A percentile compares a stretch with the other conserved stretches of the same genome.
These are phyloP conservation scores for Parathielavia hyrcaniae DNA, from an alignment of 495 filamentous ascomycete species.

Conservation along the genomic window DNA sequence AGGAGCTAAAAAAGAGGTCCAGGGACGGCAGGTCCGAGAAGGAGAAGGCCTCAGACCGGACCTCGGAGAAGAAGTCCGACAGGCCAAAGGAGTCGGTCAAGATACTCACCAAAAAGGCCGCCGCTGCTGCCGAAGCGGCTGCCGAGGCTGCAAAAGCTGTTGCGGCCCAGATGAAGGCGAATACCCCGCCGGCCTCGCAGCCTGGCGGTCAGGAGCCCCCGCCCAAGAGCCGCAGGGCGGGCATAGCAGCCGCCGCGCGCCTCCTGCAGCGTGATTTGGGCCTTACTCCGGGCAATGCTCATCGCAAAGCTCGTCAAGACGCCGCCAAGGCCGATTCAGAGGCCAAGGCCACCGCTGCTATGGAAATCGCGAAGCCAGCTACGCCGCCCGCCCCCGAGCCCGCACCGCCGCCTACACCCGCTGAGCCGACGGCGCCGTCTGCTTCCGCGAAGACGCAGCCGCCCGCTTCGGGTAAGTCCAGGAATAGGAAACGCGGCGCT, in stretches of 20 bases:
- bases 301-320: slow-evolving; percentile 48
- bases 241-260: slow-evolving; percentile 66
- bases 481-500: slow-evolving; percentile 26
- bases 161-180: slow-evolving; percentile 31
- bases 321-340: slow-evolving; percentile 47
- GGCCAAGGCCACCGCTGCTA: slow-evolving; percentile 36
- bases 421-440: slow-evolving; percentile 17
- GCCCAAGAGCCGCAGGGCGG: slow-evolving; percentile 54
- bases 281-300: slow-evolving; percentile 57
- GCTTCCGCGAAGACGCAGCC: slow-evolving; percentile 22
- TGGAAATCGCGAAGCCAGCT: slow-evolving; percentile 32
- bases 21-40: slow-evolving; percentile 46
- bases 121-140: slow-evolving; percentile 46
- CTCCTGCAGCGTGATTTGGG: slow-evolving; percentile 90
- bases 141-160: slow-evolving; percentile 42
- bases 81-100: slow-evolving; percentile 69
- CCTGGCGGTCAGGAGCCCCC: slow-evolving; percentile 27
- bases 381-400: slow-evolving; percentile 24
- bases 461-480: slow-evolving; percentile 25
- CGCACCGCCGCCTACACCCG: slow-evolving; percentile 26
- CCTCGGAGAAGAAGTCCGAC: not conserved
- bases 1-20: slow-evolving; percentile 48
- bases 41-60: slow-evolving; percentile 42
- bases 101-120: slow-evolving; percentile 62
- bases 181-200: slow-evolving; percentile 19